These are phyloP conservation scores for Metschnikowia borealis DNA, from an alignment of 805 yeast species.

Conservation along the genomic window DNA sequence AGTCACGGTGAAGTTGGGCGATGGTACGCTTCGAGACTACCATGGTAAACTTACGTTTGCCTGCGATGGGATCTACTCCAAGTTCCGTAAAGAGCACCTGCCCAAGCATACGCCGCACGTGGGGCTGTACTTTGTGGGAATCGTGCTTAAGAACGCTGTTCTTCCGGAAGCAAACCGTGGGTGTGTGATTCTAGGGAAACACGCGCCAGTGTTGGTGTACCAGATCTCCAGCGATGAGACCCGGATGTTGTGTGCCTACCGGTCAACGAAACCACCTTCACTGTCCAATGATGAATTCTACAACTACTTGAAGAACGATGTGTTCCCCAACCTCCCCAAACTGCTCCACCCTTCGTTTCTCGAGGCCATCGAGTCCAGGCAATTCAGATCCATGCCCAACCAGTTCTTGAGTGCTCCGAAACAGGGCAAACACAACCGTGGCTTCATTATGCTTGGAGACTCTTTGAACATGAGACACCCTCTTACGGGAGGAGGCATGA, in stretches of 20 bases:
- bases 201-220: slow-evolving; percentile 84
- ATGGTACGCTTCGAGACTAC: slow-evolving; percentile 29
- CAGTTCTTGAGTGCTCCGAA: slow-evolving; percentile 78
- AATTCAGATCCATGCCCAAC: slow-evolving; percentile 87
- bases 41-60: slow-evolving; percentile 65
- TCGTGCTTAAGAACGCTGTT: slow-evolving; percentile 69
- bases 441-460: slow-evolving; percentile 84
- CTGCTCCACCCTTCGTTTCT: slow-evolving; percentile 62
- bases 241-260: slow-evolving; percentile 83
- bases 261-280: slow-evolving; percentile 70
- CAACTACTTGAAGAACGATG: slow-evolving; percentile 54
- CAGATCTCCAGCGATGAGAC: slow-evolving; percentile 82
- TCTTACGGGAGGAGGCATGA: slow-evolving; percentile 98
- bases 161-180: slow-evolving; percentile 77
- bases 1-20: slow-evolving; percentile 54
- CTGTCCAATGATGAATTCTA: slow-evolving; percentile 52
- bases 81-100: slow-evolving; percentile 73
- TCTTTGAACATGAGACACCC: slow-evolving; percentile 98
- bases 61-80: slow-evolving; percentile 94
- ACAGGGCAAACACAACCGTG: slow-evolving; percentile 54
- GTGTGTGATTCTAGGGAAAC: slow-evolving; percentile 82
- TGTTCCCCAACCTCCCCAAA: slow-evolving; percentile 67
- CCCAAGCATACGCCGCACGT: slow-evolving; percentile 60
- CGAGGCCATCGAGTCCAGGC: slow-evolving; percentile 50
- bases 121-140: slow-evolving; percentile 83